Base-by-base conservation (phyloP, 768 basidiomycete genomes). In the Fistulinella prunicolor region DNA sequence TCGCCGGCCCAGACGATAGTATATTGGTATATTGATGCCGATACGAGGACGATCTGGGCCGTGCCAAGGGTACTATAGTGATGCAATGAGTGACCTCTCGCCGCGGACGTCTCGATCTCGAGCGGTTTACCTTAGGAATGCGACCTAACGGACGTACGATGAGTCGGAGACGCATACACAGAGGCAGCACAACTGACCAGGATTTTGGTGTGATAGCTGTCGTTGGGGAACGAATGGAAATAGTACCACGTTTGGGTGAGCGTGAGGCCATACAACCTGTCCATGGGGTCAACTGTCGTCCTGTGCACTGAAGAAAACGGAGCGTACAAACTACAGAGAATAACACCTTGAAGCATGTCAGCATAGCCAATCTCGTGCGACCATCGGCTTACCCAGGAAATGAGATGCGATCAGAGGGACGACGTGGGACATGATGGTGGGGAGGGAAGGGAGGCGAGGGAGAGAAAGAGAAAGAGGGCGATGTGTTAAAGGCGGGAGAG, bases 211-310 rank as follows among this genome's bases (percentile, higher is more conserved):
- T 56, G 54, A 38, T 22, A 51, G 22, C 56, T 60, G 44, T 70
- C 68, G 23, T 60, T 59, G 20, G 57, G 56, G 48, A 61, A 70
- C 29, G 63, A 53, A 22, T 58, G 59, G 29, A 65, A 70, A 46
- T 70, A 70, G 23, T 58, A 60, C 61, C 62, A 65, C 38, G 66
- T 68, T 41, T 70, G 69, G 1, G 62, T 60, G 42, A 69, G 44
- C 8, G 69, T 69, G 47, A 70, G 51, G 36, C 68, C 68, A 38
- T 69, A 69, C 56, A 69, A 49, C 58, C 68, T 69, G 19, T 49
- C 9, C 20, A 6, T 12, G 6, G 23, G 43, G 62, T 34, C 50
- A 37, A 19, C n/a, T 12, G 13, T 3, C 3, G 30, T 10, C 32
- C 5, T 26, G 41, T 6, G 23, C 28, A 38, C 14, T 10, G 20